A percentile compares a stretch with the other conserved stretches of the same genome.
These are phyloP conservation scores for Aspergillus unguis DNA, from an alignment of 2,329 filamentous ascomycete species.

Conservation along the genomic window DNA sequence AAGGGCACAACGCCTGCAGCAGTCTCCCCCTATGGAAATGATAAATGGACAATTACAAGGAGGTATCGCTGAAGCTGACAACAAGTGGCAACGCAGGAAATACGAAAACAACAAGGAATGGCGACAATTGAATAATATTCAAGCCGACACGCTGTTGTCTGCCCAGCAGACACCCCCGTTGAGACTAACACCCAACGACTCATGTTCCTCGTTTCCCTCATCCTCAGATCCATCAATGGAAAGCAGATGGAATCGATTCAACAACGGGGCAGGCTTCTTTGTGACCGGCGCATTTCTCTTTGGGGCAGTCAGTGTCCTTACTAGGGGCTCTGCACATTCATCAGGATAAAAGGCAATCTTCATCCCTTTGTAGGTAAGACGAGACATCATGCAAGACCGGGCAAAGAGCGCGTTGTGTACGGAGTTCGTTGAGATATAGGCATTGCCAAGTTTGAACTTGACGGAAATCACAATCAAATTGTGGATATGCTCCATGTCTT, in stretches of 20 bases:
- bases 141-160: slow-evolving; percentile 17
- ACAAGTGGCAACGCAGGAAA: background rate
- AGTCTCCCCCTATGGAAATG: slow-evolving; percentile 5
- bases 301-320: slow-evolving; percentile 32
- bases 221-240: slow-evolving; percentile 49
- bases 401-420: slow-evolving; percentile 73
- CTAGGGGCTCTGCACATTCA: slow-evolving; percentile 64
- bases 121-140: background rate
- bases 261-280: slow-evolving; percentile 33
- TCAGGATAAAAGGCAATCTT: slow-evolving; percentile 70
- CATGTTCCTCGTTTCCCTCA: slow-evolving; percentile 28
- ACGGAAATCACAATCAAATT: slow-evolving; percentile 69
- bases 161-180: slow-evolving; percentile 14
- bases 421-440: slow-evolving; percentile 71
- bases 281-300: slow-evolving; percentile 26
- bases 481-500: slow-evolving; percentile 79
- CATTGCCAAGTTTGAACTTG: slow-evolving; percentile 56
- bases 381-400: slow-evolving; percentile 70
- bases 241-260: slow-evolving; percentile 63
- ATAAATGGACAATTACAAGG: background rate
- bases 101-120: background rate
- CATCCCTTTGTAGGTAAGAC: slow-evolving; percentile 64
- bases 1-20: background rate
- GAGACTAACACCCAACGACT: slow-evolving; percentile 15
- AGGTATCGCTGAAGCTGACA: background rate